phyloP scores from a whole-genome alignment of 2,329 filamentous ascomycete species.

The Orbilia brochopaga region DNA sequence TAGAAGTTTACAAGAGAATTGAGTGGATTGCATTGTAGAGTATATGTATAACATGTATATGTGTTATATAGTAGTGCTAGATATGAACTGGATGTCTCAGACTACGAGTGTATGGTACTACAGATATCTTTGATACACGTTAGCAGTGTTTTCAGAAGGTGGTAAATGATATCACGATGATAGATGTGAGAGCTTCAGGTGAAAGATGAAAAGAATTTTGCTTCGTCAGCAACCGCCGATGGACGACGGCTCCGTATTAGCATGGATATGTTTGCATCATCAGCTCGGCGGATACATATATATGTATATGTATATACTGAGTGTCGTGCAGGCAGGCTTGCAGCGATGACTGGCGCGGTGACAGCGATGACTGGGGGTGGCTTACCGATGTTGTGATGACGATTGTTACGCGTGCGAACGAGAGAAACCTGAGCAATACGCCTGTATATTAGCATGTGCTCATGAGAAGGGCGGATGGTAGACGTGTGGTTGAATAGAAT shows the following conservation, averaged over 20 bases:
- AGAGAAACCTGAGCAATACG: too few relatives aligned
- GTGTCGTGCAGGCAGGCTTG: background rate
- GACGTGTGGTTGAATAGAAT: background rate
- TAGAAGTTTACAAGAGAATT: background rate
- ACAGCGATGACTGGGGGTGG: too few relatives aligned
- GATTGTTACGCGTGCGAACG: too few relatives aligned
- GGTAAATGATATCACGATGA: background rate
- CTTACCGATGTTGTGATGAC: too few relatives aligned
- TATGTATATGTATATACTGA: background rate
- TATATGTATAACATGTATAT: too few relatives aligned
- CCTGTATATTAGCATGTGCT: constrained; percentile 10
- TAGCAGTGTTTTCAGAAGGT: background rate
- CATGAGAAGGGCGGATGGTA: background rate
- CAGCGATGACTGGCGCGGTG: too few relatives aligned
- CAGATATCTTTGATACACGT: background rate
- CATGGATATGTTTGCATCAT: constrained; percentile 50
- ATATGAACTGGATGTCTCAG: too few relatives aligned
- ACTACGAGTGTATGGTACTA: too few relatives aligned
- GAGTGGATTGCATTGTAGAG: background rate
- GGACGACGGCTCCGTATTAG: constrained; percentile 47
- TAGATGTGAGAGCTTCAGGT: constrained; percentile 39
- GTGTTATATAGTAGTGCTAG: too few relatives aligned
- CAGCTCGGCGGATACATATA: constrained; percentile 7
- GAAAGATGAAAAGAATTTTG: constrained; percentile 51
- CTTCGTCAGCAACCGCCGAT: constrained; percentile 47